phyloP scores from a whole-genome alignment of 2,329 filamentous ascomycete species.

The Trichoderma asperellum region DNA sequence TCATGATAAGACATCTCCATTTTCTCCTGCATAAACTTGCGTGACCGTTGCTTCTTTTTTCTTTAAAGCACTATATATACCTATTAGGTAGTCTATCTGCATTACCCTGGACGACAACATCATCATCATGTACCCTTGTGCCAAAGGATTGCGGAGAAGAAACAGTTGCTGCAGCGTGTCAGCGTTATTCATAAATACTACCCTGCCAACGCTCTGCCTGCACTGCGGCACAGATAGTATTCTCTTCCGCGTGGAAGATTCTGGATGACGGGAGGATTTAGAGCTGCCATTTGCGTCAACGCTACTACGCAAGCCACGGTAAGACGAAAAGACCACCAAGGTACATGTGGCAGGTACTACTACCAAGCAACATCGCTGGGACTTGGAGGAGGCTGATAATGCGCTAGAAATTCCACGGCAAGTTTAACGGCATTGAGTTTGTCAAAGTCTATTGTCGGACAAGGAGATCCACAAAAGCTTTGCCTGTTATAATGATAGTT shows the following conservation, averaged over 20 bases:
- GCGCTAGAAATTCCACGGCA: background rate
- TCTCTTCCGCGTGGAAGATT: slow-evolving; percentile 4
- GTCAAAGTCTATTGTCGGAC: background rate
- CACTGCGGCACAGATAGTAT: background rate
- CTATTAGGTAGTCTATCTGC: no score
- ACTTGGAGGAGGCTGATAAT: background rate
- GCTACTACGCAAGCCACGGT: background rate
- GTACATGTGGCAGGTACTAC: background rate
- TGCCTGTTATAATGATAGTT: background rate
- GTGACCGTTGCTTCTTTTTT: background rate
- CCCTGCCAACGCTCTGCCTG: background rate
- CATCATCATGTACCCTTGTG: background rate
- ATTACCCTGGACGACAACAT: background rate
- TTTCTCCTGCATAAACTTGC: no score
- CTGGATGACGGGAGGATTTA: slow-evolving; percentile 3
- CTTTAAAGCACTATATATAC: background rate
- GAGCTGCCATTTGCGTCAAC: background rate
- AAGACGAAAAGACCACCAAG: background rate
- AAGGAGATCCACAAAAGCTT: slow-evolving; percentile 4
- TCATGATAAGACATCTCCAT: no score
- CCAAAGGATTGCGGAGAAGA: background rate
- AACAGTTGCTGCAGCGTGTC: background rate
- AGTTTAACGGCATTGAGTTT: background rate
- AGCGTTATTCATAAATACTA: slow-evolving; percentile 8
- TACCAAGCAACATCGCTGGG: background rate